Evolutionary conservation across 768 basidiomycete species (phyloP).

Genomic region (Agaricus subrufescens): DNA sequence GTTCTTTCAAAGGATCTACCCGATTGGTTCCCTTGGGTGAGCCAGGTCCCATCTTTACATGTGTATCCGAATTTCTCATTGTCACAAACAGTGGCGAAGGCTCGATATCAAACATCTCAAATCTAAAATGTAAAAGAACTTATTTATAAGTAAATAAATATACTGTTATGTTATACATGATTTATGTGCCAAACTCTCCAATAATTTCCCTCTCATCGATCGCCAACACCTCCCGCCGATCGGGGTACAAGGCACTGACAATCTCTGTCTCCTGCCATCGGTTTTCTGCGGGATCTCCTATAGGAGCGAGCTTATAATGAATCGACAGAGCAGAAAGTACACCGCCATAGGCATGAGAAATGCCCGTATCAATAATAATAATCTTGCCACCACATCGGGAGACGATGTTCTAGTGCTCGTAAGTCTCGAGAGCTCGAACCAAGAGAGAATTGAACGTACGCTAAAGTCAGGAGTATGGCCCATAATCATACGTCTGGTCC

Average conservation of each 20-base stretch:
- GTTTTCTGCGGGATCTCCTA: constrained; percentile 30
- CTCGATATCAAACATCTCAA: constrained; percentile 28
- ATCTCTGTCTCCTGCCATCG: constrained; percentile 61
- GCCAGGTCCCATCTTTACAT: constrained; percentile 10
- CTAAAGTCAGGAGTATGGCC: constrained; percentile 93
- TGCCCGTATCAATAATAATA: constrained; percentile 97
- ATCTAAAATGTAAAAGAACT: constrained; percentile 21
- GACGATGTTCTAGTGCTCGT: constrained; percentile 58
- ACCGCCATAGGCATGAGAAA: constrained; percentile 95
- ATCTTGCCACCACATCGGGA: constrained; percentile 88
- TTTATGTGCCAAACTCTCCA: constrained; percentile 24
- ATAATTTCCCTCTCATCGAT: constrained; percentile 42
- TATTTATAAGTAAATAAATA: not conserved
- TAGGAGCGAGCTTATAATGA: constrained; percentile 74
- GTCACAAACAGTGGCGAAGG: constrained; percentile 29
- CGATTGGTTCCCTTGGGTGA: constrained; percentile 50
- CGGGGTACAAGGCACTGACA: constrained; percentile 60
- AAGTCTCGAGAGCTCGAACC: not conserved
- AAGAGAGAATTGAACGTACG: constrained; percentile 26
- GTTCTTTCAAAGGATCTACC: constrained; percentile 35
- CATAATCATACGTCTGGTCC: constrained; percentile 89
- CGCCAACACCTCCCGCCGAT: constrained; percentile 46
- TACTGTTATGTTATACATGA: constrained; percentile 20
- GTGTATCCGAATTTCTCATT: not conserved
- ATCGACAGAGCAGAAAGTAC: constrained; percentile 85